phyloP scores from a whole-genome alignment of 108 stramenopile species.

The Cyclotella baltica region DNA sequence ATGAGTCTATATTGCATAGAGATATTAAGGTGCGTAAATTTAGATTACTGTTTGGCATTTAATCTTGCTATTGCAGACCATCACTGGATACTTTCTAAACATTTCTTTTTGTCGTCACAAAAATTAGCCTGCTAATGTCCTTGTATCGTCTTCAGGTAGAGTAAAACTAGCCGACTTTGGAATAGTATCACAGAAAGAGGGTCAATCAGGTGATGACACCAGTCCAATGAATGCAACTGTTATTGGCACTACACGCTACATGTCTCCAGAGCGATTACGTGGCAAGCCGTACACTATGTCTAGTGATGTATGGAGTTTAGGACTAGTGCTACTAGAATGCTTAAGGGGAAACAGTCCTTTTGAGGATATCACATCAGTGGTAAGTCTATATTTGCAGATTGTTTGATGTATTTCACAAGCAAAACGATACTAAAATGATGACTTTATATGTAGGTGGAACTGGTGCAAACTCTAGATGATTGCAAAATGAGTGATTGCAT shows the following conservation, averaged over 20 bases:
- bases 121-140: slow-evolving; percentile 79
- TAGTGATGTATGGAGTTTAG: slow-evolving; percentile 93
- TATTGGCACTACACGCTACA: slow-evolving; percentile 89
- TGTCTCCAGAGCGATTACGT: slow-evolving; percentile 90
- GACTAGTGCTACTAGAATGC: slow-evolving; percentile 82
- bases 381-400: slow-evolving; percentile 15
- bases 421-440: neutral
- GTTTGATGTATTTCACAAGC: slow-evolving; percentile 2
- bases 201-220: neutral
- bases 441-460: slow-evolving; percentile 22
- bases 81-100: neutral
- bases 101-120: neutral
- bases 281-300: slow-evolving; percentile 74
- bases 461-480: slow-evolving; percentile 48
- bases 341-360: slow-evolving; percentile 66
- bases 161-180: slow-evolving; percentile 96
- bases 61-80: neutral
- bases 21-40: slow-evolving; percentile 77
- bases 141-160: slow-evolving; percentile 72
- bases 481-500: slow-evolving; percentile 34
- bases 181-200: slow-evolving; percentile 58
- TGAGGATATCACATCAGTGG: slow-evolving; percentile 60
- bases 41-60: neutral
- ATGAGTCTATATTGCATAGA: slow-evolving; percentile 82
- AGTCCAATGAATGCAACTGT: slow-evolving; percentile 70